phyloP scores from a whole-genome alignment of 129 eudicot genomes.

The Chrysanthemum seticuspe region DNA sequence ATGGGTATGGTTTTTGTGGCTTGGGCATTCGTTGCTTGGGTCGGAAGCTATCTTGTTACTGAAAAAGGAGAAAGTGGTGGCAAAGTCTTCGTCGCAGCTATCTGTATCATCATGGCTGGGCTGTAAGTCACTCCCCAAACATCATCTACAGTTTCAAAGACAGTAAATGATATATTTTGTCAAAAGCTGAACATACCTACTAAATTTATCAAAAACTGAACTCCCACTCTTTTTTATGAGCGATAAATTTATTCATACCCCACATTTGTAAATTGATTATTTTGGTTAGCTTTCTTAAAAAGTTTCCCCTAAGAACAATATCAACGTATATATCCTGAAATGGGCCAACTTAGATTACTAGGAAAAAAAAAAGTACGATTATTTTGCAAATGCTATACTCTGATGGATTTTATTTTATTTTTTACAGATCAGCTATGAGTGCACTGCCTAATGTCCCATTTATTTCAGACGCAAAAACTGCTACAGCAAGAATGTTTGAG shows the following conservation, averaged over 20 bases:
- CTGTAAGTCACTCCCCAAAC: conserved; percentile 47
- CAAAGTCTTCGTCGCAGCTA: conserved; percentile 56
- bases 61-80: conserved; percentile 70
- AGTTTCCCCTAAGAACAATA: no score
- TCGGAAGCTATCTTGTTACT: conserved; percentile 60
- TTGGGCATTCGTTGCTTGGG: conserved; percentile 80
- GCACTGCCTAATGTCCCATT: conserved; percentile 68
- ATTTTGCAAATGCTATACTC: neutral
- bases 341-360: neutral
- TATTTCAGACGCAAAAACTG: conserved; percentile 50
- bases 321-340: no score
- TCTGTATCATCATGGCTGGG: conserved; percentile 58
- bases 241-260: no score
- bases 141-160: neutral
- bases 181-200: no score
- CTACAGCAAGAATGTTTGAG: conserved; percentile 44
- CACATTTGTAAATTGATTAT: no score
- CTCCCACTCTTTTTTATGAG: no score
- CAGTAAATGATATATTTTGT: no score
- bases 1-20: conserved; percentile 64
- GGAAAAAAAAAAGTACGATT: neutral
- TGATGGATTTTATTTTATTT: conserved; percentile 14
- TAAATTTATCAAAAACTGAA: no score
- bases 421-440: conserved; percentile 59
- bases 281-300: no score